Evolutionary conservation across 1,139 yeast species (phyloP).

Genomic region (Geotrichum carabidarum): DNA sequence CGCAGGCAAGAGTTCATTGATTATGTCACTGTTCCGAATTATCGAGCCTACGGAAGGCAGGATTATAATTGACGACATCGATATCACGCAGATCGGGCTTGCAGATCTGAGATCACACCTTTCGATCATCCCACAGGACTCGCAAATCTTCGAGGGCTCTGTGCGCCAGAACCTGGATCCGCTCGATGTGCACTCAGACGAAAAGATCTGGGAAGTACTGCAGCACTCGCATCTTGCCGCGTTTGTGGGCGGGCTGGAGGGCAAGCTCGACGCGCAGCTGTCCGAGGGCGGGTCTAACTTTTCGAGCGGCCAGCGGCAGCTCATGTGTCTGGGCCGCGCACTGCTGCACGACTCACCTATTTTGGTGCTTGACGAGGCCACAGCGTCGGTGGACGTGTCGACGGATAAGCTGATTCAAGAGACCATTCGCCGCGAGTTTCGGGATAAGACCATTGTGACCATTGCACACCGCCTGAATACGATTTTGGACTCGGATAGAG

Average conservation of each 20-base stretch:
- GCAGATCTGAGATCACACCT: constrained; percentile 53
- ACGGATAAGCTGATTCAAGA: constrained; percentile 72
- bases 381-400: constrained; percentile 78
- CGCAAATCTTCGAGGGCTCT: constrained; percentile 63
- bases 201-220: constrained; percentile 61
- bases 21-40: constrained; percentile 67
- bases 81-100: constrained; percentile 54
- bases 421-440: constrained; percentile 61
- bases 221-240: constrained; percentile 76
- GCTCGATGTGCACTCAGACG: constrained; percentile 46
- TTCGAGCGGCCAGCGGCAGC: constrained; percentile 74
- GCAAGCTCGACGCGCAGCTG: constrained; percentile 42
- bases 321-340: constrained; percentile 72
- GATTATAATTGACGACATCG: constrained; percentile 54
- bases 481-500: constrained; percentile 70
- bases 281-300: constrained; percentile 69
- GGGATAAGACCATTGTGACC: constrained; percentile 63
- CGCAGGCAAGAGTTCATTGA: constrained; percentile 73
- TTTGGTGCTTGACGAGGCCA: constrained; percentile 74
- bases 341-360: constrained; percentile 57
- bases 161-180: constrained; percentile 67
- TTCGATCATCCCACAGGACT: constrained; percentile 73
- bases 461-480: constrained; percentile 84
- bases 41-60: constrained; percentile 59
- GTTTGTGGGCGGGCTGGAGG: constrained; percentile 50